A percentile compares a stretch with the other conserved stretches of the same genome.
Evolutionary conservation across 2,329 filamentous ascomycete genomes (phyloP).

Genomic region (Rasamsonia emersonii): DNA sequence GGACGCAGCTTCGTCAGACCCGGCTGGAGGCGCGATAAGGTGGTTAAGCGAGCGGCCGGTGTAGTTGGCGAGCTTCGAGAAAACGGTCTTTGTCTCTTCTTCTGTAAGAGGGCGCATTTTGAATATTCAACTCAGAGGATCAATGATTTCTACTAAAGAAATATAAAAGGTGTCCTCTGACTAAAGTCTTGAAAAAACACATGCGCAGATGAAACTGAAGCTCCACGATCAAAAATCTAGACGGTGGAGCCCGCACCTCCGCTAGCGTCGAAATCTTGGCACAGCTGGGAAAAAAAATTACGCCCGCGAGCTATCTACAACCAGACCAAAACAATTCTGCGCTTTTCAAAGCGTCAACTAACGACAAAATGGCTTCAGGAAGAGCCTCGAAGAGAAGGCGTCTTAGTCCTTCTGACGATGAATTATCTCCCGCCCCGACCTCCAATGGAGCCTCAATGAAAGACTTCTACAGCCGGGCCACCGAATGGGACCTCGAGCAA

Average conservation of each 20-base stretch:
- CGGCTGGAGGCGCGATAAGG: slow-evolving; percentile 65
- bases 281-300: slow-evolving; percentile 17
- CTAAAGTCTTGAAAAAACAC: no score
- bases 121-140: no score
- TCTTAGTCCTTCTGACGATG: slow-evolving; percentile 39
- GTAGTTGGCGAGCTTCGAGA: slow-evolving; percentile 90
- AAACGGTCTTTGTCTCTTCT: slow-evolving; percentile 57
- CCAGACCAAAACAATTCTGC: neutral
- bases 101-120: slow-evolving; percentile 76
- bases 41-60: slow-evolving; percentile 78
- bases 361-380: slow-evolving; percentile 37
- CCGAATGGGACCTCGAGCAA: slow-evolving; percentile 85
- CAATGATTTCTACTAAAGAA: no score
- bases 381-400: slow-evolving; percentile 43
- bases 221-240: slow-evolving; percentile 16
- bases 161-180: no score
- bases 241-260: slow-evolving; percentile 14
- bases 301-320: slow-evolving; percentile 8
- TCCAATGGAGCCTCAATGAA: slow-evolving; percentile 20
- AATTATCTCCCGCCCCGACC: slow-evolving; percentile 18
- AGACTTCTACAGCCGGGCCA: slow-evolving; percentile 63
- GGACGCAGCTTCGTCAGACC: slow-evolving; percentile 56
- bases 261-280: slow-evolving; percentile 22
- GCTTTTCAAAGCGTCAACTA: neutral
- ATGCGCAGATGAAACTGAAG: slow-evolving; percentile 8